phyloP scores from a whole-genome alignment of 2,329 filamentous ascomycete species.

The Beauveria sp. region DNA sequence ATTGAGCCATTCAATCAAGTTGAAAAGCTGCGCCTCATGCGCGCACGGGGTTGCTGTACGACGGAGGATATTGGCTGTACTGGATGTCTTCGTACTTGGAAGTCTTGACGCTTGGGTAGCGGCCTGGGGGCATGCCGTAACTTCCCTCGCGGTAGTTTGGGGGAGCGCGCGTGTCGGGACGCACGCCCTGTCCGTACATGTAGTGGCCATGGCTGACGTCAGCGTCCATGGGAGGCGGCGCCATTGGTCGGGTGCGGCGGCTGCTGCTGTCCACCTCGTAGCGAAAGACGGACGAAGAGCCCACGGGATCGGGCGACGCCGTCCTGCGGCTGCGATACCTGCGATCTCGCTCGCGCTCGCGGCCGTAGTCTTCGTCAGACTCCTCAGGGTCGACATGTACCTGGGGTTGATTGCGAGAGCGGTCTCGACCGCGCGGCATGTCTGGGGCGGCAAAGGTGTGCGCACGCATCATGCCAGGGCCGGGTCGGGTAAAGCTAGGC shows the following conservation, averaged over 20 bases:
- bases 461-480: slow-evolving; percentile 23
- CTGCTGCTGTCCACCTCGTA: slow-evolving; percentile 23
- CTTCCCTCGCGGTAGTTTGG: neutral
- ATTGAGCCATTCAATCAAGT: no score
- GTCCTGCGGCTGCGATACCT: slow-evolving; percentile 29
- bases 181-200: neutral
- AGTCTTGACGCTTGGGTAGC: neutral
- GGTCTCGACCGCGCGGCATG: slow-evolving; percentile 28
- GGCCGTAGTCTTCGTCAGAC: slow-evolving; percentile 25
- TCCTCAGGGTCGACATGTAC: slow-evolving; percentile 28
- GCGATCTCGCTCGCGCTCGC: slow-evolving; percentile 20
- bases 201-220: neutral
- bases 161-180: neutral
- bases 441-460: slow-evolving; percentile 25
- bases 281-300: slow-evolving; percentile 16
- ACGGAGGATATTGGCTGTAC: slow-evolving; percentile 3
- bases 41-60: neutral
- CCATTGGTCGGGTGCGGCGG: slow-evolving; percentile 20
- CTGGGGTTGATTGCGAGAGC: slow-evolving; percentile 30
- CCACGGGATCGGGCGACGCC: slow-evolving; percentile 25
- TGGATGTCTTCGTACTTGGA: neutral
- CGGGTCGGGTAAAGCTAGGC: slow-evolving; percentile 19
- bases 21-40: neutral
- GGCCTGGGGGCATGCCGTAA: neutral
- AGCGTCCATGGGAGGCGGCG: slow-evolving; percentile 15